Evolutionary conservation across 345 rosid genomes (phyloP), one percentile per base, ranked within the genome.

Genomic region (Salix koriyanagi): DNA sequence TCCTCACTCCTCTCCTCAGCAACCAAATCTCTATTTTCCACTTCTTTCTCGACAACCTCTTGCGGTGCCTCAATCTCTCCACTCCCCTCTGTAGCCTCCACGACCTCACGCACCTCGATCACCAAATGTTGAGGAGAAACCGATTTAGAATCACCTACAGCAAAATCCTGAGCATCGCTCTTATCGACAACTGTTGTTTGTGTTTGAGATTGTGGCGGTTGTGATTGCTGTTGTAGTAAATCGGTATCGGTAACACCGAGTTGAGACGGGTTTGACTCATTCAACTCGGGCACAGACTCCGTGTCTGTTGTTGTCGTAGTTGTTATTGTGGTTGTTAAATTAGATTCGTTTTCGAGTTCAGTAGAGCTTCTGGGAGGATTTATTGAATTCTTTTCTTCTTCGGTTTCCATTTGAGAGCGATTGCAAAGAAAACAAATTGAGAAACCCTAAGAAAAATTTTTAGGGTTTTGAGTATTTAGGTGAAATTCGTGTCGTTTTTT

Each of bases 391-490:
- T 85, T 89, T 23, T 88, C 89, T 64, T 87, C 94, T 74, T 83
- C 92, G 74, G 82, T 46, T 58, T 89, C 89, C 94, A 90, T 90
- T 44, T 34, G 36, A 68, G 21, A 44, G 58, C 44, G 56, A 60
- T 37, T 67, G 15, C n/a, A n/a, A 36, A 34, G 28, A 73, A 42
- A 42, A 36, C 37, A 36, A 36, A 76, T 23, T 44, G 61, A 74
- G 75, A 68, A 79, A 85, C 81, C 80, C 80, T 65, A 72, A 73
- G 46, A 32, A 69, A 28, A 39, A n/a, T 11, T 2, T 54, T 79
- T 79, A 80, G 83, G 83, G 83, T 75, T 75, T 79, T 80, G 79
- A 79, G 67, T 85, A 79, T 58, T 82, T 82, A 7, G 58, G 23
- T 26, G 75, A 69, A 64, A 83, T 52, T 68, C 0, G 72, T 36